A percentile compares a stretch with the other conserved stretches of the same genome.
Conservation (phyloP, 2,329 filamentous ascomycete species). For the Thelonectria olida region DNA sequence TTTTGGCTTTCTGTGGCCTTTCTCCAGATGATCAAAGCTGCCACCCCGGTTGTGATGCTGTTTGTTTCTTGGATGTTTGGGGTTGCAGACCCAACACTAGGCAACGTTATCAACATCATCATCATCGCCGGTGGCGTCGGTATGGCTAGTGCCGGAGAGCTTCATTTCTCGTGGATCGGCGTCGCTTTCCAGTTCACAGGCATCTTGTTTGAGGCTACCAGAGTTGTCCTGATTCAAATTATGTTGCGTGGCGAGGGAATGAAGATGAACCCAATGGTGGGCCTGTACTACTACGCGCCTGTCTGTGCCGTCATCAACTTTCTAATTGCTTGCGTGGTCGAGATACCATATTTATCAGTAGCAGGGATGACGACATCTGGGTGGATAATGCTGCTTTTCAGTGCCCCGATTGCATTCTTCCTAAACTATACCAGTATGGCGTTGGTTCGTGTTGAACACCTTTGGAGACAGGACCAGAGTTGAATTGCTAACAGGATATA, state of each 20-base stretch:
- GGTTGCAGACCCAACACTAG: constrained; percentile 54
- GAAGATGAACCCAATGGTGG: constrained; percentile 88
- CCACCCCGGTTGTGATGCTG: constrained; percentile 72
- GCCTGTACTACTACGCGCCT: constrained; percentile 87
- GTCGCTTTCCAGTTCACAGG: constrained; percentile 76
- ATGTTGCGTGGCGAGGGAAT: constrained; percentile 77
- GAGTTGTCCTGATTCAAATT: constrained; percentile 83
- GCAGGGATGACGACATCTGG: constrained; percentile 72
- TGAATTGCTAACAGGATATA: not conserved
- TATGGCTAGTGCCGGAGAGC: constrained; percentile 66
- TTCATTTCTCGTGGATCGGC: constrained; percentile 70
- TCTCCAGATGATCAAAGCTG: constrained; percentile 76
- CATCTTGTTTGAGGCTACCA: constrained; percentile 80
- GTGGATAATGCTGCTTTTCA: constrained; percentile 69
- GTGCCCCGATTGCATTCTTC: constrained; percentile 78
- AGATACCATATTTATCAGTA: constrained; percentile 71
- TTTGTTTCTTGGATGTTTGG: constrained; percentile 67
- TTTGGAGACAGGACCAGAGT: not conserved
- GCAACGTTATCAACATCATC: constrained; percentile 55
- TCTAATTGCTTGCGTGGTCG: constrained; percentile 71
- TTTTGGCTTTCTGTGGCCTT: constrained; percentile 72
- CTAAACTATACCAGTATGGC: constrained; percentile 85
- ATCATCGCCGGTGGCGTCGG: constrained; percentile 60
- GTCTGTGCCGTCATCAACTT: constrained; percentile 84
- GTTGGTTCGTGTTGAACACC: constrained; percentile 60